Conservation (phyloP, 352 stramenopile genomes). For the Phytophthora sp. region DNA sequence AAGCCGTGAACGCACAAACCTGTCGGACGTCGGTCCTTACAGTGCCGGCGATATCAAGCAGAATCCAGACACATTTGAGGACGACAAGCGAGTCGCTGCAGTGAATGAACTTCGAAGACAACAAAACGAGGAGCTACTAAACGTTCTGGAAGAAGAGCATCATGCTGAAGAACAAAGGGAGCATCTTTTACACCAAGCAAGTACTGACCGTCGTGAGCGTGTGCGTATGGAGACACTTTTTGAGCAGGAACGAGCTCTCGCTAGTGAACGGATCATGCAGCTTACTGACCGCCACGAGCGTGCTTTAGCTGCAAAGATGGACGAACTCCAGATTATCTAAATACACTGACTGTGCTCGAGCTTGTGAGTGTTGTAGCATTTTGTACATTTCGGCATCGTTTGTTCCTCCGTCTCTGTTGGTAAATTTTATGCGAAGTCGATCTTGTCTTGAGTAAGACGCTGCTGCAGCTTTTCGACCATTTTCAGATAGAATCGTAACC, state of each 20-base stretch:
- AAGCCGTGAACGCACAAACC: slow-evolving; percentile 16
- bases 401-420: too few species aligned
- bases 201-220: slow-evolving; percentile 41
- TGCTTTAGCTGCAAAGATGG: slow-evolving; percentile 48
- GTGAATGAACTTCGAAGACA: slow-evolving; percentile 61
- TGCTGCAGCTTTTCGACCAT: too few species aligned
- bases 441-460: too few species aligned
- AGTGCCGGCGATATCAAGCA: slow-evolving; percentile 24
- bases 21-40: slow-evolving; percentile 22
- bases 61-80: slow-evolving; percentile 23
- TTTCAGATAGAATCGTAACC: too few species aligned
- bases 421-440: too few species aligned
- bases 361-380: neutral
- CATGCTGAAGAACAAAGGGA: slow-evolving; percentile 84
- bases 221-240: slow-evolving; percentile 75
- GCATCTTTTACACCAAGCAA: slow-evolving; percentile 56
- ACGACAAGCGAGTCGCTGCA: slow-evolving; percentile 31
- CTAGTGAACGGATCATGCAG: slow-evolving; percentile 85
- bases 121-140: slow-evolving; percentile 79
- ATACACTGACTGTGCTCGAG: slow-evolving; percentile 8
- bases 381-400: neutral
- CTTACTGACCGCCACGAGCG: slow-evolving; percentile 77
- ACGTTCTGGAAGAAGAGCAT: slow-evolving; percentile 79
- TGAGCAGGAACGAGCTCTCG: slow-evolving; percentile 64
- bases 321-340: slow-evolving; percentile 21